Evolutionary conservation across 2,329 filamentous ascomycete genomes (phyloP), one percentile per base, ranked within the genome.

Genomic region (Diplodia scrobiculata): DNA sequence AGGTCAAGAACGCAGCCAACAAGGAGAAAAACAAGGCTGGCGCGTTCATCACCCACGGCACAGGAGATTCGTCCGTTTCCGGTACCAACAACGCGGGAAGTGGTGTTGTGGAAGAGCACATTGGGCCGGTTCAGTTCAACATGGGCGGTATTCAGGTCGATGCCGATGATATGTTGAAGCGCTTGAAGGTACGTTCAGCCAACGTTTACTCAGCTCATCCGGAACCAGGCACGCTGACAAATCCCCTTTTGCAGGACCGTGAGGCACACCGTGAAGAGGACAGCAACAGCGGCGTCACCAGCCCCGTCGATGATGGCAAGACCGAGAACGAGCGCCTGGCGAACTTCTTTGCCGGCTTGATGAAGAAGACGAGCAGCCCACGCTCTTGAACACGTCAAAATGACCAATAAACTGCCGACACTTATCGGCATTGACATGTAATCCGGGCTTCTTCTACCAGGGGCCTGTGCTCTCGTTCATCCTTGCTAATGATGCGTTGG

Each of bases 71-170:
- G 1, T 52, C 53, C 2, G 48, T 55, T 13, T 32, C 38, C 7
- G 65, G 55, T 21, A 66, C 55, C 5, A 51, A 59, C 55, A 47
- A 51, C 21, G 55, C 64, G 38, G 68, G 70, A 2, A 76, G 75
- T 48, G 75, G 76, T n/a, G 74, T 79, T 11, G 76, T 79, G 4
- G 77, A 79, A 65, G 76, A 79, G 67, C 92, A 96, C 72, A 96
- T 97, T 73, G 93, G 93, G 0, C 92, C 93, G 0, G 92, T 97
- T 69, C 92, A 97, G 74, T 97, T 98, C 81, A 99, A 99, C 76
- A 95, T 99, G 85, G 95, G 95, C 50, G 95, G 95, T 63, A 97
- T 99, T 69, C 92, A 97, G 75, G 91, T 97, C 34, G 92, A 97
- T 78, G 92, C 92, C 9, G 93, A 97, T 74, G 92, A 97, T 73